Percentiles rank a stretch among this genome's conserved stretches.
Evolutionary conservation across 176 grass and related monocot species (phyloP).

Genomic region (Areca catechu): DNA sequence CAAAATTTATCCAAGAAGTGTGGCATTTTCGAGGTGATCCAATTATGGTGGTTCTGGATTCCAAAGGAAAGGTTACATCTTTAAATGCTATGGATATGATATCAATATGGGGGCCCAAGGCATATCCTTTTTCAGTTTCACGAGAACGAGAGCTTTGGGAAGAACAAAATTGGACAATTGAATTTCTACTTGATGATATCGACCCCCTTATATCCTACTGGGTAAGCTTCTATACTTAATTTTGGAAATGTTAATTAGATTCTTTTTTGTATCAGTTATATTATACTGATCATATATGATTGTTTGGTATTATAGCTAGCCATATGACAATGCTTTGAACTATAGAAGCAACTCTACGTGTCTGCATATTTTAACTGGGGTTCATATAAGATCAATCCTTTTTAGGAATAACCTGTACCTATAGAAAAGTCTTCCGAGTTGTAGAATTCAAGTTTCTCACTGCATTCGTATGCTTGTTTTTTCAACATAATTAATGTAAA

Average conservation of each 20-base stretch:
- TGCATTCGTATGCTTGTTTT: too few relatives aligned
- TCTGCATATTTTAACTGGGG: too few relatives aligned
- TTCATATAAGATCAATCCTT: too few relatives aligned
- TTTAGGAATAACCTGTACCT: too few relatives aligned
- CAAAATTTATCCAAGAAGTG: conserved; percentile 9
- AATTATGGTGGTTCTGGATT: conserved; percentile 11
- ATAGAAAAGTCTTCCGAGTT: too few relatives aligned
- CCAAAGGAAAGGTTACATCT: conserved; percentile 8
- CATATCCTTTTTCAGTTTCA: conserved; percentile 16
- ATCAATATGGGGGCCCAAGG: conserved; percentile 17
- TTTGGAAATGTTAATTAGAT: not conserved
- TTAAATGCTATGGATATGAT: conserved; percentile 10
- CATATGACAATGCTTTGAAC: too few relatives aligned
- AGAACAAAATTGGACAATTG: conserved; percentile 18
- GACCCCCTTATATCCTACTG: conserved; percentile 20
- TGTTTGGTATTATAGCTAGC: too few relatives aligned
- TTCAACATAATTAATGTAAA: too few relatives aligned
- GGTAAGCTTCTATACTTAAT: conserved; percentile 8
- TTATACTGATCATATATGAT: too few relatives aligned
- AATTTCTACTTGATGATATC: conserved; percentile 13
- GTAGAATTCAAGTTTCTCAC: too few relatives aligned
- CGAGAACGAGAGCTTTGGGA: conserved; percentile 15
- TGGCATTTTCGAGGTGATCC: conserved; percentile 19
- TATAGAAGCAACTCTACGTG: too few relatives aligned
- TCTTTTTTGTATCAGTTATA: not conserved